Base-by-base conservation (phyloP, 2,329 filamentous ascomycete genomes). In the Cephalotrichum gorgonifer region DNA sequence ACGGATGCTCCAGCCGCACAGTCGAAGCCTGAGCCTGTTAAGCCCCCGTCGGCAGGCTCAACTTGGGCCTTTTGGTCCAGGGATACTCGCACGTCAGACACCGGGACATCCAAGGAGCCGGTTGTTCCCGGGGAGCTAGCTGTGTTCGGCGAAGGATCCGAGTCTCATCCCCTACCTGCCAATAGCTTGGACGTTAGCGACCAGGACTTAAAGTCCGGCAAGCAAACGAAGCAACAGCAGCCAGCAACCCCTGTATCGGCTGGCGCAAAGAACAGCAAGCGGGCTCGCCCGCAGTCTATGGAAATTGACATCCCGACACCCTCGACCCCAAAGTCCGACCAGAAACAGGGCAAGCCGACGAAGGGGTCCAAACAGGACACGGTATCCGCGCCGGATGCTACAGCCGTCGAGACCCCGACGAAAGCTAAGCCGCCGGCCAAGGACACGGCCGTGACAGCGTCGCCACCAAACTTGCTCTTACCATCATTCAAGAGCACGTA, bases 21-120 rank as follows among this genome's bases (percentile, higher is more conserved):
- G 49, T 61, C 64, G 49, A 57, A 60, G 8, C 57, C 65, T 2
- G 58, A 64, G n/a, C 72, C 72, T 5, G 68, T 26, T 4, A 50
- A 50, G 35, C 25, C 28, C 8, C 33, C 44, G 9, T 25, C 74
- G 15, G 69, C 72, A 17, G 78, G 77, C 12, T 85, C 85, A 1
- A 86, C 83, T 0, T 91, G 86, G 86, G 86, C 83, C 0, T 90
- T 91, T 55, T 91, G 86, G 86, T 88, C 83, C 14, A 78, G 74
- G 43, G 80, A 83, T 54, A 64, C 71, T 2, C 61, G 67, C 7
- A 68, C 64, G 38, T 55, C 67, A 66, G 44, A 49, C 58, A 11
- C 30, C 59, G 2, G 50, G 53, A 2, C 67, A 59, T 27, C 38
- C 15, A 47, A 11, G 28, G 35, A 44, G n/a, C 41, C 41, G 26